These are phyloP conservation scores for Lunasporangiospora selenospora DNA, from an alignment of 192 early-diverging fungal species.

Conservation along the genomic window DNA sequence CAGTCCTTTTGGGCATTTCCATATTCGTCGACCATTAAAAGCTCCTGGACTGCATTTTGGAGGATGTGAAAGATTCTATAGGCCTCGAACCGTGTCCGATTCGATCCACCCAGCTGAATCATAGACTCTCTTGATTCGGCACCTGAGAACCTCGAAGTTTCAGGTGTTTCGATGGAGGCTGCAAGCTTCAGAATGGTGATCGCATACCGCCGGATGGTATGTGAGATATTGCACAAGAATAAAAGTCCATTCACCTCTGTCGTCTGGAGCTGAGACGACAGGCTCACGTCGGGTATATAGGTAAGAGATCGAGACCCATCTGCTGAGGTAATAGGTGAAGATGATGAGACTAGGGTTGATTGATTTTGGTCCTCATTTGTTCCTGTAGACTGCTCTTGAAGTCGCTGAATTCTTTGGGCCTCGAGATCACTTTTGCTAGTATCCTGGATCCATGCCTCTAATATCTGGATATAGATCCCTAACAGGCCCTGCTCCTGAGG, in stretches of 20 bases:
- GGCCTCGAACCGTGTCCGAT: slow-evolving; percentile 19
- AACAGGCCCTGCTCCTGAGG: slow-evolving; percentile 58
- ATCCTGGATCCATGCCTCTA: slow-evolving; percentile 61
- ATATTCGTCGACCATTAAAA: slow-evolving; percentile 60
- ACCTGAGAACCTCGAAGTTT: slow-evolving; percentile 3
- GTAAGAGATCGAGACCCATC: slow-evolving; percentile 41
- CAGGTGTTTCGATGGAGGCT: slow-evolving; percentile 55
- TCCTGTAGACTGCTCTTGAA: slow-evolving; percentile 5
- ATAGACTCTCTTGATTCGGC: slow-evolving; percentile 20
- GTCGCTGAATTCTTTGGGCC: slow-evolving; percentile 21
- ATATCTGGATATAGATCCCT: slow-evolving; percentile 70
- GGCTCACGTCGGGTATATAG: slow-evolving; percentile 43
- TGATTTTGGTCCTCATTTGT: background rate
- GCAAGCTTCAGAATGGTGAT: slow-evolving; percentile 64
- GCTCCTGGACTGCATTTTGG: slow-evolving; percentile 50
- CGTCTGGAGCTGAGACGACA: slow-evolving; percentile 63
- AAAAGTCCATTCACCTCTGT: slow-evolving; percentile 79
- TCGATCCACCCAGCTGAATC: slow-evolving; percentile 27
- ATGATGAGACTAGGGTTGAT: slow-evolving; percentile 7
- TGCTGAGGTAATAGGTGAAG: slow-evolving; percentile 36
- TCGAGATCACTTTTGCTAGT: slow-evolving; percentile 36
- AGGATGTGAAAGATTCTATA: slow-evolving; percentile 31
- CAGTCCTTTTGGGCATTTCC: slow-evolving; percentile 49
- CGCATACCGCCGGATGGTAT: slow-evolving; percentile 64
- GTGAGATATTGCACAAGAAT: slow-evolving; percentile 66